These are phyloP conservation scores for Fraxinus baroniana DNA, from an alignment of 305 asterid genomes.

Conservation along the genomic window DNA sequence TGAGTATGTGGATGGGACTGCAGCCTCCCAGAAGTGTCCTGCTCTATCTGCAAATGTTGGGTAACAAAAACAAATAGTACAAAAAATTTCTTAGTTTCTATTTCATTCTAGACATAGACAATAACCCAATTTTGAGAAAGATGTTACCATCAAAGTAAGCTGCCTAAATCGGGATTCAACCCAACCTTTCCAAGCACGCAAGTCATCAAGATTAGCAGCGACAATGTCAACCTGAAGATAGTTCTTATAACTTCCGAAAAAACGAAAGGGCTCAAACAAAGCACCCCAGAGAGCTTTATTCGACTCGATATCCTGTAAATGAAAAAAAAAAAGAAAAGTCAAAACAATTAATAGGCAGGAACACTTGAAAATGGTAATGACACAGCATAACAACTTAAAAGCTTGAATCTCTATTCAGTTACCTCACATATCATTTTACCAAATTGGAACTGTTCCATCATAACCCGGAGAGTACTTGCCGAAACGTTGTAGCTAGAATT, in stretches of 20 bases:
- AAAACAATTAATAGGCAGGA: slow-evolving; percentile 12
- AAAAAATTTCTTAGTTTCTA: too few relatives aligned
- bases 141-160: slow-evolving; percentile 82
- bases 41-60: slow-evolving; percentile 67
- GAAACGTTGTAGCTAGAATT: slow-evolving; percentile 98
- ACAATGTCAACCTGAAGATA: slow-evolving; percentile 83
- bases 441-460: slow-evolving; percentile 80
- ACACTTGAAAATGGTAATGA: background rate
- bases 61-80: too few relatives aligned
- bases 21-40: slow-evolving; percentile 74
- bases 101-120: too few relatives aligned
- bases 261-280: slow-evolving; percentile 76
- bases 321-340: slow-evolving; percentile 9
- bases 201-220: slow-evolving; percentile 81
- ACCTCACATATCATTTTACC: slow-evolving; percentile 87
- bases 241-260: slow-evolving; percentile 85
- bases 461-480: slow-evolving; percentile 85
- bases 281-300: slow-evolving; percentile 69
- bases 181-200: slow-evolving; percentile 99
- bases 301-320: slow-evolving; percentile 86
- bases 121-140: slow-evolving; percentile 21
- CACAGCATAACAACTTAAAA: slow-evolving; percentile 18
- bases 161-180: slow-evolving; percentile 95
- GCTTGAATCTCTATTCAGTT: slow-evolving; percentile 16
- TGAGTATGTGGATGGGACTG: slow-evolving; percentile 92